phyloP scores from a whole-genome alignment of 2,329 filamentous ascomycete species.

The Colletotrichum eleusines region DNA sequence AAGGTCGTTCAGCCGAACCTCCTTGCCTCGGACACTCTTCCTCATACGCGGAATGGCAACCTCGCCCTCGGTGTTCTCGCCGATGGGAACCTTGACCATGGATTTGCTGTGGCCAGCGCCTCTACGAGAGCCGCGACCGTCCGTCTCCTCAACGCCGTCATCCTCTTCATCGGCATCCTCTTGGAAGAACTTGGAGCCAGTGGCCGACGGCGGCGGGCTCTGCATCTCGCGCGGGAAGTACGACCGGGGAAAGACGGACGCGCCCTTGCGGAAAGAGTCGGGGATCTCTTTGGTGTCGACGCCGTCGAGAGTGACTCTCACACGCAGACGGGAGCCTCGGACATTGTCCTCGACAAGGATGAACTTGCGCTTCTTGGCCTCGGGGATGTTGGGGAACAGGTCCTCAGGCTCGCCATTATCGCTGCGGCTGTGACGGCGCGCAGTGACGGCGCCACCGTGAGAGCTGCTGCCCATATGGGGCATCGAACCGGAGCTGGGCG shows the following conservation, averaged over 20 bases:
- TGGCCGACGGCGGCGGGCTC: constrained; percentile 80
- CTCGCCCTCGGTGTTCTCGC: constrained; percentile 78
- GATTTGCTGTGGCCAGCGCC: constrained; percentile 52
- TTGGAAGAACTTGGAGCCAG: constrained; percentile 80
- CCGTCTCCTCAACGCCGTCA: constrained; percentile 63
- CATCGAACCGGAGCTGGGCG: constrained; percentile 70
- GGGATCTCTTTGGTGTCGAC: constrained; percentile 97
- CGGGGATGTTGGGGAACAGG: constrained; percentile 89
- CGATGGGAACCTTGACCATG: constrained; percentile 72
- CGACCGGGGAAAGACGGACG: constrained; percentile 89
- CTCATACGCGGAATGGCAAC: constrained; percentile 82
- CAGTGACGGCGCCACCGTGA: constrained; percentile 51
- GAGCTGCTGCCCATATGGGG: constrained; percentile 64
- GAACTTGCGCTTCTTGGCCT: constrained; percentile 94
- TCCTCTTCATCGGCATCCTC: constrained; percentile 73
- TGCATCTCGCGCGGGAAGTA: constrained; percentile 97
- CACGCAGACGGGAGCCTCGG: constrained; percentile 83
- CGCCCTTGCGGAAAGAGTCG: constrained; percentile 91
- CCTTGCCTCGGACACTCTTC: constrained; percentile 77
- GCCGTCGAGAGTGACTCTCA: constrained; percentile 91
- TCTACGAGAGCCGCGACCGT: constrained; percentile 57
- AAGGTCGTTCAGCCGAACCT: constrained; percentile 91
- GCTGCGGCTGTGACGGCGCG: constrained; percentile 54
- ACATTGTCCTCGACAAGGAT: constrained; percentile 94
- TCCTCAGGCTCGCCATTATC: constrained; percentile 72